Evolutionary conservation across 2,329 filamentous ascomycete species (phyloP), one percentile per base, ranked within the genome.

Genomic region (Colletotrichum eremochloae): DNA sequence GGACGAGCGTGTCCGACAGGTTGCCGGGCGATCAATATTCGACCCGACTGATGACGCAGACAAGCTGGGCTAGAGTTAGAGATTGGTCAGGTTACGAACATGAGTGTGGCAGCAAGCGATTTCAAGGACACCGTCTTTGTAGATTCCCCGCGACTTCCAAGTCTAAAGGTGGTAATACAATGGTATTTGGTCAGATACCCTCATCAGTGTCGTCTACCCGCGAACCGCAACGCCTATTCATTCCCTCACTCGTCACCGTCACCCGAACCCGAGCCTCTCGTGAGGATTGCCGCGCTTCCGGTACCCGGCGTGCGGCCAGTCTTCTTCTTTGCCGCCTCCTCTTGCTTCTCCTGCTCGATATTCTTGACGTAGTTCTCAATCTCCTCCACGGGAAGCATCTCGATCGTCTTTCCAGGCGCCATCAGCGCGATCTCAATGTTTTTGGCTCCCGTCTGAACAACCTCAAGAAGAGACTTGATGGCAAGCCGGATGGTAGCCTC

Each of bases 361-460:
- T 91, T 96, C 91, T 98, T 98, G 80, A 99, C 97, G 80, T 97
- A 98, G 77, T 90, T 90, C 87, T 99, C 96, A 79, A 99, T 99
- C 79, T 97, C 94, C 82, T 98, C 96, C 42, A 96, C 93, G 2
- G 95, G 94, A 77, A 99, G 89, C 91, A 97, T 95, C 87, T 98
- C 95, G 75, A 99, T 90, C 20, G 89, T 83, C 87, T 97, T 95
- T 64, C 94, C 95, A 8, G 96, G 95, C 9, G 94, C 94, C 95
- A 98, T 98, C 80, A 99, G 92, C 71, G 97, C 96, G 80, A 99
- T 98, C 86, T 99, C 96, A 79, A 99, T 99, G 85, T 99, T 99
- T 91, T 99, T 99, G 65, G 96, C 96, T 75, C 96, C 96, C 3
- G 96, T 99, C 85, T 99, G 96, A 74, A 99, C 96, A 66, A 99